Evolutionary conservation across 805 yeast species (phyloP), one percentile per base, ranked within the genome.

Genomic region (Lipomyces orientalis): DNA sequence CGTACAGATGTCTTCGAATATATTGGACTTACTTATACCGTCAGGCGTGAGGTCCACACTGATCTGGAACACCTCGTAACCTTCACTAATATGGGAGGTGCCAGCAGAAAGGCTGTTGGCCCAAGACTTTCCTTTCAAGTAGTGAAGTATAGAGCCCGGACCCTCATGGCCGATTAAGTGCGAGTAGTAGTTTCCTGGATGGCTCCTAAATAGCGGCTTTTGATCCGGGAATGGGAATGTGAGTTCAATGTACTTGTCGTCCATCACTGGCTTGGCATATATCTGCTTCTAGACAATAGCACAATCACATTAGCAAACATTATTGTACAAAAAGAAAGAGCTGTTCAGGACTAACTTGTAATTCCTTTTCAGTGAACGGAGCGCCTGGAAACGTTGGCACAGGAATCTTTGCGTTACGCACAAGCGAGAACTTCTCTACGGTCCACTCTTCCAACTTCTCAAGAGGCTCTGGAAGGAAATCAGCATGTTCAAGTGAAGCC

Each of bases 121-220:
- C 92, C 93, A 90, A 14, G 93, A 90, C 70, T 84, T 81, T 43
- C 80, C 76, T 79, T 92, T 94, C 71, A 94, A 84, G 71, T 83
- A 84, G 64, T 88, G 85, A 46, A 92, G 81, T 22, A 94, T 77
- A 1, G 97, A 92, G 1, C 98, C 98, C 60, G 88, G 83, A 59
- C 95, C 90, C 80, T 94, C 99, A 78, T 94, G 98, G 54, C 98
- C 98, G 59, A 94, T 80, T 62, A 95, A 81, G 77, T 95, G 98
- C 25, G 93, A 86, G 71, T 81, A 84, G 78, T 92, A 90, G 64
- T 84, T 86, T 6, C 86, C 83, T 0, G 98, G 97, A 72, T 87
- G 87, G 31, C 84, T 83, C 63, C 85, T 84, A 90, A 93, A 90
- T 61, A 80, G 77, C 33, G 84, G 85, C 61, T 85, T 85, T 71